A percentile compares a stretch with the other conserved stretches of the same genome.
Evolutionary conservation across 495 filamentous ascomycete genomes (phyloP).

Genomic region (Aspergillus leporis): DNA sequence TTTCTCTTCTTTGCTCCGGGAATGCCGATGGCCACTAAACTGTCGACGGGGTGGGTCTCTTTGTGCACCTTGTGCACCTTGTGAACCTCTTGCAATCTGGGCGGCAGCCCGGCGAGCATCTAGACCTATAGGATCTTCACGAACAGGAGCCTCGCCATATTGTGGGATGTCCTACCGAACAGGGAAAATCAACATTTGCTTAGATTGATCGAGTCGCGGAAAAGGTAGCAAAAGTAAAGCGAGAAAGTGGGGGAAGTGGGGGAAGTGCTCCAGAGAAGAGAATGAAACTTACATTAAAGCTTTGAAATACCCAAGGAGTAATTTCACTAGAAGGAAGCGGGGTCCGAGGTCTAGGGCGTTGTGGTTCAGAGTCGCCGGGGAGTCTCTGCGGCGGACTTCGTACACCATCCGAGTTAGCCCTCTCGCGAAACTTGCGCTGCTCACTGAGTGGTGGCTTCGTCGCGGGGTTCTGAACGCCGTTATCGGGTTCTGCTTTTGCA

Average conservation of each 20-base stretch:
- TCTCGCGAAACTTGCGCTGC: constrained; percentile 59
- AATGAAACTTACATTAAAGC: constrained; percentile 62
- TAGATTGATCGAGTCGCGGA: neutral
- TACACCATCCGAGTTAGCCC: constrained; percentile 69
- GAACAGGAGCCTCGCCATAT: constrained; percentile 80
- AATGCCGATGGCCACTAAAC: constrained; percentile 71
- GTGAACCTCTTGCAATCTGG: constrained; percentile 36
- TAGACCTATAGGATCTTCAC: constrained; percentile 66
- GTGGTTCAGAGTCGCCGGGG: constrained; percentile 61
- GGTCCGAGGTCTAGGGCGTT: constrained; percentile 70
- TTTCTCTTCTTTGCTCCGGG: constrained; percentile 71
- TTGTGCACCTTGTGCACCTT: constrained; percentile 44
- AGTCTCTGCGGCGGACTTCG: constrained; percentile 52
- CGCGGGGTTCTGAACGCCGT: constrained; percentile 53
- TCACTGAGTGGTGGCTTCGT: constrained; percentile 56
- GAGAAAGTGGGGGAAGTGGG: neutral
- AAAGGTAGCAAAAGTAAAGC: neutral
- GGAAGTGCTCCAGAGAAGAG: neutral
- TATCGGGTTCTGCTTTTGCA: constrained; percentile 73
- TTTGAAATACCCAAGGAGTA: constrained; percentile 93
- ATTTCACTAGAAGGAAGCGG: constrained; percentile 92
- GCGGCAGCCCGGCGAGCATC: constrained; percentile 65
- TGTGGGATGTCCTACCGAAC: constrained; percentile 67
- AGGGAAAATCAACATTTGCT: neutral
- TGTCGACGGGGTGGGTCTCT: constrained; percentile 58